phyloP scores from a whole-genome alignment of 2,329 filamentous ascomycete genomes.

The Cadophora luteo-olivacea region DNA sequence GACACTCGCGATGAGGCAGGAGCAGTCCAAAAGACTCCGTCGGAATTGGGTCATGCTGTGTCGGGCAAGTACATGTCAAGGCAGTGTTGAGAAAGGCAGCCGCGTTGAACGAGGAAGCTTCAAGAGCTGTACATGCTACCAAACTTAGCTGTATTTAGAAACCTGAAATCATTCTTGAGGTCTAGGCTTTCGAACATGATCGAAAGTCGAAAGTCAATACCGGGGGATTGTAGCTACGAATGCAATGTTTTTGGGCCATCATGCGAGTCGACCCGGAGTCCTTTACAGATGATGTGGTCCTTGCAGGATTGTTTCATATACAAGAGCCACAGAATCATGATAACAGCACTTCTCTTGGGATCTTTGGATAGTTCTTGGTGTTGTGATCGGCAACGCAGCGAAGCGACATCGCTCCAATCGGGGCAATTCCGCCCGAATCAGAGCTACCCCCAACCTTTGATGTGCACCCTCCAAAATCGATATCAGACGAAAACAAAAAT shows the following conservation, averaged over 20 bases:
- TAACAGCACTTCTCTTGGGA: neutral
- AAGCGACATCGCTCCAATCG: slow-evolving; percentile 12
- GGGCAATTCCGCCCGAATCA: slow-evolving; percentile 8
- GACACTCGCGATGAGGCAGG: neutral
- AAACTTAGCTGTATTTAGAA: too few species aligned
- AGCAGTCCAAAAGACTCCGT: neutral
- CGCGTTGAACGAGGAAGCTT: neutral
- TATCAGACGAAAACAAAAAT: neutral
- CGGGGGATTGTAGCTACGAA: neutral
- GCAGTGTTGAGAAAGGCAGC: neutral
- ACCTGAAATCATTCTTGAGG: too few species aligned
- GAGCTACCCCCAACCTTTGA: neutral
- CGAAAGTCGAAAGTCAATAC: too few species aligned
- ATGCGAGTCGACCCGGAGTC: neutral
- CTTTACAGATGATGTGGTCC: neutral
- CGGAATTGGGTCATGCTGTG: neutral
- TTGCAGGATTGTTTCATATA: neutral
- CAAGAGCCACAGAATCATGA: neutral
- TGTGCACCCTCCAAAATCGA: neutral
- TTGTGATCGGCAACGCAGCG: slow-evolving; percentile 1
- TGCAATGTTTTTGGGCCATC: neutral
- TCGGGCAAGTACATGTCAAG: neutral
- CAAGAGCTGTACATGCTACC: too few species aligned
- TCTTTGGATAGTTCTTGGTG: neutral
- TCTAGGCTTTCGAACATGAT: too few species aligned